phyloP scores from a whole-genome alignment of 306 rosid species.

The Acacia melanoxylon region DNA sequence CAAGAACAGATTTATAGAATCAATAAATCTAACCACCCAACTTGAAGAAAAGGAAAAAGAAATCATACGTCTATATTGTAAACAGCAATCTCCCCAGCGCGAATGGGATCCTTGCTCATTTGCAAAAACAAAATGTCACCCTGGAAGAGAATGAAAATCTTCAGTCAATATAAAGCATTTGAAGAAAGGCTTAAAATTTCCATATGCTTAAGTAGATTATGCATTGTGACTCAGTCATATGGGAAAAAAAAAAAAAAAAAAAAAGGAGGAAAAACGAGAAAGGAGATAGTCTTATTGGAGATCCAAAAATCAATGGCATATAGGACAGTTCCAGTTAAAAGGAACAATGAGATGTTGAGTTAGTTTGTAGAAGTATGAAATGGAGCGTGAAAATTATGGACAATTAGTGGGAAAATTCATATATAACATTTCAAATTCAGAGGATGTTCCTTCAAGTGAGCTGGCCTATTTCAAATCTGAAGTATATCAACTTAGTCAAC shows the following conservation, averaged over 20 bases:
- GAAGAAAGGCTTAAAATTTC: background rate
- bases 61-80: slow-evolving; percentile 53
- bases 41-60: background rate
- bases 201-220: background rate
- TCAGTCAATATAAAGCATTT: slow-evolving; percentile 6
- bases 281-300: background rate
- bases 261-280: background rate
- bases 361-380: background rate
- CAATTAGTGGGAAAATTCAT: background rate
- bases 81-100: slow-evolving; percentile 79
- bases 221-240: background rate
- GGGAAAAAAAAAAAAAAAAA: no score
- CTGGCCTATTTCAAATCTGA: background rate
- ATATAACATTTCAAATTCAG: background rate
- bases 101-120: slow-evolving; percentile 65
- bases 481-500: background rate
- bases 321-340: no score
- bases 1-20: background rate
- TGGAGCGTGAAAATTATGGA: background rate
- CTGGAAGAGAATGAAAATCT: slow-evolving; percentile 34
- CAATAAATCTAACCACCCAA: slow-evolving; percentile 1
- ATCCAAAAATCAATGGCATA: background rate
- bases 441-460: background rate
- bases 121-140: slow-evolving; percentile 75
- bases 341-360: background rate